A percentile compares a stretch with the other conserved stretches of the same genome.
Conservation (phyloP, 208 protist genomes). For the Dictyostelium gargantuum region DNA sequence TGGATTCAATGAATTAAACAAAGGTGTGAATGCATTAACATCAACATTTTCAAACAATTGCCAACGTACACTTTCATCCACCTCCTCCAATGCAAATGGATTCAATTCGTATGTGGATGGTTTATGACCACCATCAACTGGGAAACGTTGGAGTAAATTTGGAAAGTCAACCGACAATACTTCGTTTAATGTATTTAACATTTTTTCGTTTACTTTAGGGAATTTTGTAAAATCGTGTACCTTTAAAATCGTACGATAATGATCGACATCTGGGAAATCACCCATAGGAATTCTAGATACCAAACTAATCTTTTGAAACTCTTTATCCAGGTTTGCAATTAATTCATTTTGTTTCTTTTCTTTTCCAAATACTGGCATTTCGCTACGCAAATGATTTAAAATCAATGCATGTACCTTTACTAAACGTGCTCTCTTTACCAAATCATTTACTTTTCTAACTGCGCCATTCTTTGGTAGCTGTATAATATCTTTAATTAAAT, state of each 20-base stretch:
- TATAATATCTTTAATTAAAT: slow-evolving; percentile 60
- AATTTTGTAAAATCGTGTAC: slow-evolving; percentile 76
- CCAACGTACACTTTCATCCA: slow-evolving; percentile 2
- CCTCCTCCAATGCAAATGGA: slow-evolving; percentile 55
- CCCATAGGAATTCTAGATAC: slow-evolving; percentile 73
- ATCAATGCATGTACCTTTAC: slow-evolving; percentile 91
- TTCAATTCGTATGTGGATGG: slow-evolving; percentile 69
- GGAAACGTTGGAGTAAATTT: slow-evolving; percentile 69
- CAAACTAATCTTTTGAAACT: slow-evolving; percentile 70
- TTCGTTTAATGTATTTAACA: slow-evolving; percentile 69
- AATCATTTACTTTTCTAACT: slow-evolving; percentile 87
- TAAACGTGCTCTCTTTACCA: slow-evolving; percentile 89
- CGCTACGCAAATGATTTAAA: slow-evolving; percentile 84
- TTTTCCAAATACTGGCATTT: slow-evolving; percentile 91
- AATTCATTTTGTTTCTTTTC: slow-evolving; percentile 79
- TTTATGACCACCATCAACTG: slow-evolving; percentile 60
- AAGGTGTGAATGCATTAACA: not conserved
- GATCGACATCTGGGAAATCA: slow-evolving; percentile 81
- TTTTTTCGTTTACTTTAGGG: slow-evolving; percentile 73
- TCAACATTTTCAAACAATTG: slow-evolving; percentile 3
- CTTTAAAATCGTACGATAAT: slow-evolving; percentile 62
- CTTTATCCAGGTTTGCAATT: slow-evolving; percentile 74
- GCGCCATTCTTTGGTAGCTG: slow-evolving; percentile 36
- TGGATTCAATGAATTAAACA: not conserved
- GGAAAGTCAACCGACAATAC: slow-evolving; percentile 74